phyloP scores from a whole-genome alignment of 306 rosid genomes.

The Psophocarpus tetragonolobus region DNA sequence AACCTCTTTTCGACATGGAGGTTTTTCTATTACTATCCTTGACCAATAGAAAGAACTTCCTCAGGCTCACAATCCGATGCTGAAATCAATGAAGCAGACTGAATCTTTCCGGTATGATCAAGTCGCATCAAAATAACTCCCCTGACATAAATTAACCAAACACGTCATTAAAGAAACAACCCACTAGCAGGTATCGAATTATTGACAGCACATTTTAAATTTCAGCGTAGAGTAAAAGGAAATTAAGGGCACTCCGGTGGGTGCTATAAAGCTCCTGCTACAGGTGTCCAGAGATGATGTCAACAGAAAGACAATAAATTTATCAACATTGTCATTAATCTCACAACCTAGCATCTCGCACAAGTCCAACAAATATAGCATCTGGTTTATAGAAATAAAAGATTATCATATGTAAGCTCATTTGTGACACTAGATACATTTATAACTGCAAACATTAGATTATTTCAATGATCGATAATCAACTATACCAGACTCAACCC shows the following conservation, averaged over 20 bases:
- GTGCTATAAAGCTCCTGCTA: not conserved
- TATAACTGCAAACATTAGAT: too few relatives aligned
- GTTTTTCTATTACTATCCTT: constrained; percentile 37
- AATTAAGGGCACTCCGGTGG: not conserved
- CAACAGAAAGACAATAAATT: not conserved
- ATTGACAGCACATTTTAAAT: not conserved
- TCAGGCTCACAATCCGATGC: constrained; percentile 60
- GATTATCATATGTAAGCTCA: not conserved
- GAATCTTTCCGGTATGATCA: constrained; percentile 91
- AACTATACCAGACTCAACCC: too few relatives aligned
- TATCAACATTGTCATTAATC: not conserved
- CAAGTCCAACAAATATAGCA: not conserved
- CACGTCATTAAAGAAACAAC: not conserved
- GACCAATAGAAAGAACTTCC: constrained; percentile 49
- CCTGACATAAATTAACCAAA: constrained; percentile 44
- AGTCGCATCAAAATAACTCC: constrained; percentile 96
- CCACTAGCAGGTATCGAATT: not conserved
- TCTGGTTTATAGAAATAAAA: not conserved
- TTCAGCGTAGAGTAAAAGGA: not conserved
- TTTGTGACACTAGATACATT: not conserved
- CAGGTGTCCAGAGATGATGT: not conserved
- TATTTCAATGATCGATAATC: too few relatives aligned
- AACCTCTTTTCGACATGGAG: constrained; percentile 8
- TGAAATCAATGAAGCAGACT: constrained; percentile 86
- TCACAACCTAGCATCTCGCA: not conserved